These are phyloP conservation scores for Alternaria alternata DNA, from an alignment of 2,329 filamentous ascomycete genomes.

Conservation along the genomic window DNA sequence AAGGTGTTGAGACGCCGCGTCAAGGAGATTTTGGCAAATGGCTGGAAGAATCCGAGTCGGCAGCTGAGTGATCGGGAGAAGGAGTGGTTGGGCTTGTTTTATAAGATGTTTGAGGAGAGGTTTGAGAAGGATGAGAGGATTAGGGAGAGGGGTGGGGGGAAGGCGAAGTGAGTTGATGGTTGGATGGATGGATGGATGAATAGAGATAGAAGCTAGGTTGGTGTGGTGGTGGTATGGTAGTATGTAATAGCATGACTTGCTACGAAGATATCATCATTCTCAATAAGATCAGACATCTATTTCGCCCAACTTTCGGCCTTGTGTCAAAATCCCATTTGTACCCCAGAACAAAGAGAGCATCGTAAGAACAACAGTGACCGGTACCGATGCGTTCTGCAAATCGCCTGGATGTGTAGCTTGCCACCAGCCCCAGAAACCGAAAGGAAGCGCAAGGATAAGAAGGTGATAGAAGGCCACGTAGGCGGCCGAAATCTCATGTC, in stretches of 20 bases:
- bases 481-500: too few relatives aligned
- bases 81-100: conserved; percentile 54
- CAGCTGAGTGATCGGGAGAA: conserved; percentile 50
- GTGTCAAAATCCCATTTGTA: too few relatives aligned
- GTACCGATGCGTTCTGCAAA: too few relatives aligned
- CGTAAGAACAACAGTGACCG: too few relatives aligned
- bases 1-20: conserved; percentile 79
- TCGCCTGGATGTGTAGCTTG: too few relatives aligned
- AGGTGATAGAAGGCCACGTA: too few relatives aligned
- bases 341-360: too few relatives aligned
- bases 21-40: conserved; percentile 75
- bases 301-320: too few relatives aligned
- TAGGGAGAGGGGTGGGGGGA: conserved; percentile 37
- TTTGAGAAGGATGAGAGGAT: conserved; percentile 46
- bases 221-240: neutral
- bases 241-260: neutral
- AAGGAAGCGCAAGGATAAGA: too few relatives aligned
- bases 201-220: neutral
- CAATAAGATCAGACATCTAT: too few relatives aligned
- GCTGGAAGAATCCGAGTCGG: conserved; percentile 66
- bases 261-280: too few relatives aligned
- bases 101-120: conserved; percentile 39
- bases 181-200: neutral
- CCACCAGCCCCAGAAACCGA: too few relatives aligned
- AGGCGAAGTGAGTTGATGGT: conserved; percentile 33